Percentiles rank a stretch among this genome's conserved stretches.
phyloP scores from a whole-genome alignment of 2,329 filamentous ascomycete genomes.

The Aureobasidium sp. region DNA sequence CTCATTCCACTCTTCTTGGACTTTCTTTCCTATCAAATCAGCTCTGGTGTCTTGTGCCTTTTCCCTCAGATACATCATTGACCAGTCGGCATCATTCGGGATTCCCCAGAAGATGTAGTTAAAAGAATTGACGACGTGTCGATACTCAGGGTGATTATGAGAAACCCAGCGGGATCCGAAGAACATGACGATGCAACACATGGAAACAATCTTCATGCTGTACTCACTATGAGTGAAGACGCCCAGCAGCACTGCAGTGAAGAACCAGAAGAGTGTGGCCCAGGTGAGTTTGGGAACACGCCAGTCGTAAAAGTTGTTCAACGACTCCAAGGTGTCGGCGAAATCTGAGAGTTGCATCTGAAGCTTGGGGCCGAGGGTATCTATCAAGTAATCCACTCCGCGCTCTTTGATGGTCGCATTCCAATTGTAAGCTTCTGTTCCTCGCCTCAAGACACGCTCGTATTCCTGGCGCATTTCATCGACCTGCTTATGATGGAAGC shows the following conservation, averaged over 20 bases:
- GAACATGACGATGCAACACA: conserved; percentile 30
- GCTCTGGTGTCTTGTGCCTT: conserved; percentile 26
- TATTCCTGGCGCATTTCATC: conserved; percentile 31
- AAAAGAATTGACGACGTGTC: conserved; percentile 31
- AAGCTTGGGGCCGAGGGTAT: conserved; percentile 32
- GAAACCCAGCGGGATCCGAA: conserved; percentile 33
- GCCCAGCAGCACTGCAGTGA: conserved; percentile 27
- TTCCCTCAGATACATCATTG: conserved; percentile 27
- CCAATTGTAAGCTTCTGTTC: conserved; percentile 28
- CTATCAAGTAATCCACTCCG: conserved; percentile 32
- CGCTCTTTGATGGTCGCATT: conserved; percentile 34
- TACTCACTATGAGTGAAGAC: conserved; percentile 29
- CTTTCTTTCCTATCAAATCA: conserved; percentile 21
- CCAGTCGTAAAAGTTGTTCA: conserved; percentile 34
- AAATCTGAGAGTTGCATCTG: conserved; percentile 34
- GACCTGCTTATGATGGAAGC: conserved; percentile 26
- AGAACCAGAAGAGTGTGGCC: conserved; percentile 31
- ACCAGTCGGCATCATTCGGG: conserved; percentile 32
- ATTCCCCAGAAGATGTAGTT: conserved; percentile 36
- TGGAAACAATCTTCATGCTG: conserved; percentile 32
- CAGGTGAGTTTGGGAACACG: conserved; percentile 30
- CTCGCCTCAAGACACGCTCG: conserved; percentile 27
- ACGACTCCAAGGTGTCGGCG: conserved; percentile 32
- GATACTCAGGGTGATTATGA: conserved; percentile 31
- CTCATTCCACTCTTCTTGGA: conserved; percentile 19